Conservation (phyloP, 1,284 basidiomycete species). For the Agaricales sp. region DNA sequence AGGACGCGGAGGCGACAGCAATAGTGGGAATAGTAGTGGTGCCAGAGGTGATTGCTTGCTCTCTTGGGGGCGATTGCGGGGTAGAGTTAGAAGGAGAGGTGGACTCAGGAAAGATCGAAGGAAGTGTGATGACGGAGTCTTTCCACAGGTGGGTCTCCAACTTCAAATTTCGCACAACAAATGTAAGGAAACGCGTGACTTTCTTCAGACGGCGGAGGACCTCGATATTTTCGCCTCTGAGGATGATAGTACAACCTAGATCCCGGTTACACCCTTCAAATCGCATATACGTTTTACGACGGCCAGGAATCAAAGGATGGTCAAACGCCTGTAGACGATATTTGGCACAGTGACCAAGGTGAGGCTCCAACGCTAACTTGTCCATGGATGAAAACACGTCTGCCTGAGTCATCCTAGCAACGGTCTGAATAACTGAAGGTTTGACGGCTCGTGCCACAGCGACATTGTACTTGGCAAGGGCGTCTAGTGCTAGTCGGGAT, state of each 20-base stretch:
- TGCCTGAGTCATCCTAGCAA: slow-evolving; percentile 90
- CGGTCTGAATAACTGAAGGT: slow-evolving; percentile 76
- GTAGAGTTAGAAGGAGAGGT: slow-evolving; percentile 36
- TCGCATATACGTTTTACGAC: slow-evolving; percentile 92
- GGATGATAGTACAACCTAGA: slow-evolving; percentile 88
- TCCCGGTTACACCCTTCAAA: slow-evolving; percentile 92
- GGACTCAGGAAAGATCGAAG: slow-evolving; percentile 54
- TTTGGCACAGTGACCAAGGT: slow-evolving; percentile 81
- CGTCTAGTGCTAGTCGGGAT: slow-evolving; percentile 85
- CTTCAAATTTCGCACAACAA: slow-evolving; percentile 87
- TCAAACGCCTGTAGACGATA: slow-evolving; percentile 93
- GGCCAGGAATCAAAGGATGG: slow-evolving; percentile 83
- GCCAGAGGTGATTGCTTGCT: slow-evolving; percentile 7
- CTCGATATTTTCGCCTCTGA: slow-evolving; percentile 82
- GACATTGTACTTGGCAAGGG: slow-evolving; percentile 81
- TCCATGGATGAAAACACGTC: slow-evolving; percentile 96
- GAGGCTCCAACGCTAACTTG: slow-evolving; percentile 84
- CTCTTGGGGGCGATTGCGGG: slow-evolving; percentile 18
- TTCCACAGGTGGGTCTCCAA: slow-evolving; percentile 93
- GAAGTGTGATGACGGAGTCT: slow-evolving; percentile 81
- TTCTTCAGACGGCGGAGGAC: slow-evolving; percentile 83
- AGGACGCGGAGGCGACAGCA: slow-evolving; percentile 16
- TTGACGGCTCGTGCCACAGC: slow-evolving; percentile 90
- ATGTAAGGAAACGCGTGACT: slow-evolving; percentile 84
- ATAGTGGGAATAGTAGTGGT: slow-evolving; percentile 11